Evolutionary conservation across 2,329 filamentous ascomycete species (phyloP).

Genomic region (Epichloe sibirici): DNA sequence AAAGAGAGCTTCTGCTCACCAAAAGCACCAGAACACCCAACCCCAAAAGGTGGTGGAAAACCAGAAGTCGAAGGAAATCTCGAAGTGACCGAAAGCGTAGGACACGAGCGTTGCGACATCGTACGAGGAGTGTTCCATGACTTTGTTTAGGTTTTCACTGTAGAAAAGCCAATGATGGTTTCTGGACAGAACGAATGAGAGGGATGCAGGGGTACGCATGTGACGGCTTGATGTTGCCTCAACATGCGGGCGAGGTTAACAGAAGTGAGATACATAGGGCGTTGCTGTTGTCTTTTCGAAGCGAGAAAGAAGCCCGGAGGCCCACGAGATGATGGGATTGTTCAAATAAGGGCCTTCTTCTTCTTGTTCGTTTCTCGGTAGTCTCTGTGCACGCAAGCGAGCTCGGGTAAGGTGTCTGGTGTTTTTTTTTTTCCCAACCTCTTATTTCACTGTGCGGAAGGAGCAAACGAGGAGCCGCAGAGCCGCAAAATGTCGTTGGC

Average conservation of each 20-base stretch:
- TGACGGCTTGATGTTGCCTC: neutral
- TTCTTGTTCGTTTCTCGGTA: neutral
- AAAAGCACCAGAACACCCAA: conserved; percentile 30
- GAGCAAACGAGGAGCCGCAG: conserved; percentile 1
- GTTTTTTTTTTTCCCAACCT: no score
- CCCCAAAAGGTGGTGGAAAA: conserved; percentile 36
- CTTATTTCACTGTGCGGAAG: conserved; percentile 5
- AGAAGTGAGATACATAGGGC: neutral
- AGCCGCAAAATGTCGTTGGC: neutral
- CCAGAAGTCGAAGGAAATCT: conserved; percentile 22
- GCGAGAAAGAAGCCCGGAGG: neutral
- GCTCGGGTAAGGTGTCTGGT: neutral
- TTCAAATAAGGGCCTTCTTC: neutral
- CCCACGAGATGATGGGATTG: neutral
- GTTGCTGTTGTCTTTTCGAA: neutral
- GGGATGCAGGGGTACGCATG: neutral
- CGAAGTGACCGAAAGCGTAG: conserved; percentile 1
- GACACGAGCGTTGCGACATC: conserved; percentile 10
- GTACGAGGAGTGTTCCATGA: neutral
- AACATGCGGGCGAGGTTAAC: neutral
- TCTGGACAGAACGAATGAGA: neutral
- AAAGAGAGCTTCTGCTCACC: conserved; percentile 27
- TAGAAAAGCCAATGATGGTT: neutral
- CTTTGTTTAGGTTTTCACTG: neutral
- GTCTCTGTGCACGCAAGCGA: conserved; percentile 1